Conservation (phyloP, 2,329 filamentous ascomycete genomes). For the Nannizziopsis arthrosporioides region DNA sequence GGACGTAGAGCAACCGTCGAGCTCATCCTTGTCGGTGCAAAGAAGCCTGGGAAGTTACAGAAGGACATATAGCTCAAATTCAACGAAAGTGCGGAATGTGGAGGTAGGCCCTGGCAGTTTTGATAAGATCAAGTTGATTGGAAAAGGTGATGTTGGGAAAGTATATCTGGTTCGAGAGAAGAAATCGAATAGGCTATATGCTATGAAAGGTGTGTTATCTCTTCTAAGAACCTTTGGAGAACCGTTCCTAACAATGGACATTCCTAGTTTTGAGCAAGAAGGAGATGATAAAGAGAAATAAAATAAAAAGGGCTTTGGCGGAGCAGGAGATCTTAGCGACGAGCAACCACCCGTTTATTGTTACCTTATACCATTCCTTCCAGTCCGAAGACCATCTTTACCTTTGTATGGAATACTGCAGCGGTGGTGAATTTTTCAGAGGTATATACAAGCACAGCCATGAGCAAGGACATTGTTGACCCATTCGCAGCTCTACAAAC, state of each 20-base stretch:
- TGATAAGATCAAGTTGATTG: conserved; percentile 99
- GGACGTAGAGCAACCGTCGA: conserved; percentile 19
- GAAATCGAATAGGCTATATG: conserved; percentile 88
- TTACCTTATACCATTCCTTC: conserved; percentile 97
- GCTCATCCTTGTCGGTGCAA: conserved; percentile 8
- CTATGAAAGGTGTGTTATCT: conserved; percentile 73
- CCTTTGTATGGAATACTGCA: conserved; percentile 99
- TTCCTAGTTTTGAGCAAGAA: conserved; percentile 86
- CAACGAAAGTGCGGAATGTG: conserved; percentile 94
- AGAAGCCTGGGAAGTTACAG: conserved; percentile 63
- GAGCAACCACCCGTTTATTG: conserved; percentile 98
- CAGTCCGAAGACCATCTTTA: conserved; percentile 98
- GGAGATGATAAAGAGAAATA: conserved; percentile 99
- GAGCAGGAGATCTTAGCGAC: conserved; percentile 97
- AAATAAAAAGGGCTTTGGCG: conserved; percentile 95
- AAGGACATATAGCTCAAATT: conserved; percentile 96
- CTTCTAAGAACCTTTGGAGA: neutral
- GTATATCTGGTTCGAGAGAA: conserved; percentile 96
- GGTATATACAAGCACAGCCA: conserved; percentile 25
- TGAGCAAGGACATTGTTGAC: conserved; percentile 8
- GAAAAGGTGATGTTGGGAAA: conserved; percentile 97
- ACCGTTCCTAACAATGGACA: conserved; percentile 17
- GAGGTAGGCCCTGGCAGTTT: conserved; percentile 93
- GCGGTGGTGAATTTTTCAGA: conserved; percentile 94
- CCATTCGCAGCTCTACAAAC: conserved; percentile 67